Evolutionary conservation across 441 rosid species (phyloP), one percentile per base, ranked within the genome.

Genomic region (Eruca vesicaria): DNA sequence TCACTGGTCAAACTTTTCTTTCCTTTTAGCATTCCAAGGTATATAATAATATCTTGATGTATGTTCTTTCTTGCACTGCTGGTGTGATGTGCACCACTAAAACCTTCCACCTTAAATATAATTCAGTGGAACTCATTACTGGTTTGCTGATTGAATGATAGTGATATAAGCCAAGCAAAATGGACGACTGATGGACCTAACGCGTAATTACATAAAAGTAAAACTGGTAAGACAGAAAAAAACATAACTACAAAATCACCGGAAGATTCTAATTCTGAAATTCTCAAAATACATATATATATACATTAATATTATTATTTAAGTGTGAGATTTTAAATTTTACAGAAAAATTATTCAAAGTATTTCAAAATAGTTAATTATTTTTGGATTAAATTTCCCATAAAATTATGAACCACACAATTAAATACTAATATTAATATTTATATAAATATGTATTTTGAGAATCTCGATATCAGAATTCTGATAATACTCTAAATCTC

Each of bases 1-100:
- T 66, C 43, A 11, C 43, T 52, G 50, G 76, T 55, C 76, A 63
- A 64, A 53, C 63, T 63, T 72, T 4, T 10, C 5, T 9, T n/a
- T 48, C 28, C 2, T 52, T 53, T 56, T 59, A 43, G 19, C 48
- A 19, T 60, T 20, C 38, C 32, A 29, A 29, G 7, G 1, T 29
- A 29, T 29, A 29, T 29, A 29, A 29, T 29, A 29, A 7, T 29
- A 29, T 29, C 32, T 29, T 29, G 6, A 29, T 29, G 32, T 29
- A 29, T 29, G 32, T 29, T 55, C 5, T 72, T 52, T 64, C 48
- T 56, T 73, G 64, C 58, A 65, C 57, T 53, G 38, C 26, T 63
- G 64, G 19, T 14, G 15, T 36, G 45, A 38, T 64, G 71, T 29
- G 35, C 48, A 65, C 59, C 43, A 53, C 59, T 9, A 50, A 3